A percentile compares a stretch with the other conserved stretches of the same genome.
These are phyloP conservation scores for Leishmania braziliensis DNA, from an alignment of 208 protist genomes.

Conservation along the genomic window DNA sequence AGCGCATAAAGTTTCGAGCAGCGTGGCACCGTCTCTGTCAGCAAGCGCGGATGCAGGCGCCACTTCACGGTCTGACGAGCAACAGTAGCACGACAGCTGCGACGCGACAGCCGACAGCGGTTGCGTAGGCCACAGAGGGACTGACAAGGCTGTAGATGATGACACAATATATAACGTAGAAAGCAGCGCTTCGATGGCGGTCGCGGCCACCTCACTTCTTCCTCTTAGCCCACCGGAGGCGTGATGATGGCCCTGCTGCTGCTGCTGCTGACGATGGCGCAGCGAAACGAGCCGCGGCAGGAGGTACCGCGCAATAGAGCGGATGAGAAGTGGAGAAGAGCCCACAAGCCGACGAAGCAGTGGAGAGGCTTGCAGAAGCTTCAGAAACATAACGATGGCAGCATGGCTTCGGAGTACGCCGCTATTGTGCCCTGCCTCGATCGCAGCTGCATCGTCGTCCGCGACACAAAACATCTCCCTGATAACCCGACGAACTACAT, in stretches of 20 bases:
- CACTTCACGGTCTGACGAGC: not conserved
- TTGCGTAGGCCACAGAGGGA: not conserved
- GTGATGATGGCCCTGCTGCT: not conserved
- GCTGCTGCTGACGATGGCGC: slow-evolving; percentile 1
- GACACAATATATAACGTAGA: not conserved
- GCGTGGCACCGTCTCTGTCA: slow-evolving; percentile 3
- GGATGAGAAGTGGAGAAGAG: slow-evolving; percentile 3
- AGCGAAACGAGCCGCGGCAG: slow-evolving; percentile 13
- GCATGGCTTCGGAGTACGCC: not conserved
- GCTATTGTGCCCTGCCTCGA: not conserved
- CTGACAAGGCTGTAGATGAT: not conserved
- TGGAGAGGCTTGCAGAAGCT: slow-evolving; percentile 4
- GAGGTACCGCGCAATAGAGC: slow-evolving; percentile 1
- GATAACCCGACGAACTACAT: not conserved
- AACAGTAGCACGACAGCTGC: slow-evolving; percentile 11
- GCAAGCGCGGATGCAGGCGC: not conserved
- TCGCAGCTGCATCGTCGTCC: not conserved
- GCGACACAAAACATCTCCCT: not conserved
- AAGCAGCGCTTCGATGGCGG: slow-evolving; percentile 1
- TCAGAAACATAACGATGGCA: not conserved
- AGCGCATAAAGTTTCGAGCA: not conserved
- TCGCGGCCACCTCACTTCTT: not conserved
- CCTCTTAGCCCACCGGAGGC: not conserved
- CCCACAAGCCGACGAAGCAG: slow-evolving; percentile 4
- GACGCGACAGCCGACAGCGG: slow-evolving; percentile 3